These are phyloP conservation scores for Leccinum aurantiacum DNA, from an alignment of 768 basidiomycete species.

Conservation along the genomic window DNA sequence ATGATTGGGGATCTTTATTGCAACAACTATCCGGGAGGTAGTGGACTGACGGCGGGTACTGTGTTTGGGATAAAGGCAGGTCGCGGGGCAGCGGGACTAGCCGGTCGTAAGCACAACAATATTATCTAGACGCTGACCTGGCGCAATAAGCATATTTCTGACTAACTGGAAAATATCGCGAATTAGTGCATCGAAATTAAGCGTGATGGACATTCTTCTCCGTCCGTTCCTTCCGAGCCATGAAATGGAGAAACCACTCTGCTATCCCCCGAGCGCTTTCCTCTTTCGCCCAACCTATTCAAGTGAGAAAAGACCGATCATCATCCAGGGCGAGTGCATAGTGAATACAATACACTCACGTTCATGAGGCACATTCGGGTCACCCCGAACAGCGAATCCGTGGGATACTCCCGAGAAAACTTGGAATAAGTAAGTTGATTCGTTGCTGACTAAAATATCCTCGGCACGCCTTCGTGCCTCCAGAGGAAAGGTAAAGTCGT, in stretches of 20 bases:
- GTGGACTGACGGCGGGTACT: slow-evolving; percentile 62
- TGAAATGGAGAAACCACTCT: slow-evolving; percentile 49
- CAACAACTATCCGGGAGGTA: slow-evolving; percentile 68
- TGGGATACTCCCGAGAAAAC: slow-evolving; percentile 46
- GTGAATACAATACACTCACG: slow-evolving; percentile 16
- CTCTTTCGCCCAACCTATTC: slow-evolving; percentile 57
- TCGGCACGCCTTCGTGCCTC: slow-evolving; percentile 54
- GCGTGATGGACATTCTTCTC: background rate
- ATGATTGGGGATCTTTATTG: slow-evolving; percentile 67
- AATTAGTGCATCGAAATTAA: no score
- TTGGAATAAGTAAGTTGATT: slow-evolving; percentile 54
- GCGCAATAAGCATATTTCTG: background rate
- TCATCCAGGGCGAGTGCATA: background rate
- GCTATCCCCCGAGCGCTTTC: slow-evolving; percentile 52
- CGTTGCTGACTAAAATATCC: slow-evolving; percentile 48
- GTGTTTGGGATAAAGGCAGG: slow-evolving; percentile 66
- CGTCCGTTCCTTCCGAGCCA: background rate
- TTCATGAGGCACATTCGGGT: slow-evolving; percentile 14
- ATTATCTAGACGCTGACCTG: background rate
- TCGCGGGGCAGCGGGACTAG: slow-evolving; percentile 38
- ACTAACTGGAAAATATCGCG: background rate
- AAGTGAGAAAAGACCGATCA: background rate
- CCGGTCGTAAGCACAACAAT: background rate
- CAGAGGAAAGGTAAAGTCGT: slow-evolving; percentile 50
- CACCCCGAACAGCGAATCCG: slow-evolving; percentile 29